Conservation (phyloP, 768 basidiomycete genomes). For the Mycena galopus region DNA sequence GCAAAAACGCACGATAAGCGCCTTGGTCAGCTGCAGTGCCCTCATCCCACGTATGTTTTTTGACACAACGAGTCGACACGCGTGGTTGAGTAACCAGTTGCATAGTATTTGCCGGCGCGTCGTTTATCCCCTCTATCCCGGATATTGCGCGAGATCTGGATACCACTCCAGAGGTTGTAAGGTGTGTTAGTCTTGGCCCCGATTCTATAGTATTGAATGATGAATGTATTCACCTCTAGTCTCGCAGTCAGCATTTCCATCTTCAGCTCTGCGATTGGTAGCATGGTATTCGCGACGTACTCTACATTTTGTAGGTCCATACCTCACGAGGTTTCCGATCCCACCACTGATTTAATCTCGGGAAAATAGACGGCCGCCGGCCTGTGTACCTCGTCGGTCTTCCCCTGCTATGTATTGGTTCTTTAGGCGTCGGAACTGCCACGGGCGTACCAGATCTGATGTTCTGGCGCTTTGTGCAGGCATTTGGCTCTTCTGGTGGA, state of each 20-base stretch:
- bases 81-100: background rate
- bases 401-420: slow-evolving; percentile 70
- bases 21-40: slow-evolving; percentile 71
- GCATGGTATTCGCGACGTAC: slow-evolving; percentile 66
- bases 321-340: background rate
- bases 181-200: slow-evolving; percentile 49
- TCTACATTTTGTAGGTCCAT: slow-evolving; percentile 60
- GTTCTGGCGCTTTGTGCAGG: slow-evolving; percentile 74
- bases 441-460: slow-evolving; percentile 61
- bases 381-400: slow-evolving; percentile 70
- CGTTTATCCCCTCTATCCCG: slow-evolving; percentile 82
- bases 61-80: background rate
- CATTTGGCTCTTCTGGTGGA: slow-evolving; percentile 71
- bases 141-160: slow-evolving; percentile 76
- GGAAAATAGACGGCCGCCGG: slow-evolving; percentile 70
- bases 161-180: slow-evolving; percentile 69
- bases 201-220: background rate
- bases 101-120: slow-evolving; percentile 75
- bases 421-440: slow-evolving; percentile 69
- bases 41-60: slow-evolving; percentile 67
- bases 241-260: slow-evolving; percentile 67
- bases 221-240: slow-evolving; percentile 40
- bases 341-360: background rate
- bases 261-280: slow-evolving; percentile 57
- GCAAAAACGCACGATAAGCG: slow-evolving; percentile 67